These are phyloP conservation scores for Capsaspora owczarzaki DNA, from an alignment of 78 protist genomes.

Conservation along the genomic window DNA sequence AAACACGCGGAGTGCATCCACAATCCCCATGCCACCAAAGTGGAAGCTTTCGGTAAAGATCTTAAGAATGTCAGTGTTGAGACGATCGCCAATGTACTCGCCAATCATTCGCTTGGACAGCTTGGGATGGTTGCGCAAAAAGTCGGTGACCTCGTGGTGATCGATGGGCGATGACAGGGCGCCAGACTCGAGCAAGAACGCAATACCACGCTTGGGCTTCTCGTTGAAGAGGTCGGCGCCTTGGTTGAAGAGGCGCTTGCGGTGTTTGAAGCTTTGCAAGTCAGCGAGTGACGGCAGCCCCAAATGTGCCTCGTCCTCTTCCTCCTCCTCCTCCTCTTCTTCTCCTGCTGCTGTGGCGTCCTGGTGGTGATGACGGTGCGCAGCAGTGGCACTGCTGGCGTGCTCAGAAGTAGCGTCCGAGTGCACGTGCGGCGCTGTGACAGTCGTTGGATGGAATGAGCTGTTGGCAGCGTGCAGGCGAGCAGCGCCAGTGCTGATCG, in stretches of 20 bases:
- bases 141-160: background rate
- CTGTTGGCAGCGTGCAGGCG: background rate
- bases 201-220: slow-evolving; percentile 12
- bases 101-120: slow-evolving; percentile 45
- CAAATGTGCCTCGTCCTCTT: too few relatives aligned
- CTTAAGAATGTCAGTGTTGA: background rate
- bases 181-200: slow-evolving; percentile 14
- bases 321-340: too few relatives aligned
- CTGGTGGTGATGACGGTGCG: too few relatives aligned
- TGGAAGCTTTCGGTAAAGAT: slow-evolving; percentile 48
- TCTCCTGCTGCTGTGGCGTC: too few relatives aligned
- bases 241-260: background rate
- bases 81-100: slow-evolving; percentile 21
- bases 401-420: too few relatives aligned
- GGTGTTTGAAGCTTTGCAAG: background rate
- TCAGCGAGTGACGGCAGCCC: too few relatives aligned
- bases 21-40: slow-evolving; percentile 18
- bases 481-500: background rate
- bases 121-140: slow-evolving; percentile 17
- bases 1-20: slow-evolving; percentile 39
- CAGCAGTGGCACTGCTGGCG: too few relatives aligned
- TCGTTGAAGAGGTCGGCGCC: slow-evolving; percentile 21
- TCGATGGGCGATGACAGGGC: slow-evolving; percentile 8
- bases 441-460: background rate
- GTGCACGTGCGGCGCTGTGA: background rate